Evolutionary conservation across 139 green algal genomes (phyloP).

Genomic region (Closterium sp.): DNA sequence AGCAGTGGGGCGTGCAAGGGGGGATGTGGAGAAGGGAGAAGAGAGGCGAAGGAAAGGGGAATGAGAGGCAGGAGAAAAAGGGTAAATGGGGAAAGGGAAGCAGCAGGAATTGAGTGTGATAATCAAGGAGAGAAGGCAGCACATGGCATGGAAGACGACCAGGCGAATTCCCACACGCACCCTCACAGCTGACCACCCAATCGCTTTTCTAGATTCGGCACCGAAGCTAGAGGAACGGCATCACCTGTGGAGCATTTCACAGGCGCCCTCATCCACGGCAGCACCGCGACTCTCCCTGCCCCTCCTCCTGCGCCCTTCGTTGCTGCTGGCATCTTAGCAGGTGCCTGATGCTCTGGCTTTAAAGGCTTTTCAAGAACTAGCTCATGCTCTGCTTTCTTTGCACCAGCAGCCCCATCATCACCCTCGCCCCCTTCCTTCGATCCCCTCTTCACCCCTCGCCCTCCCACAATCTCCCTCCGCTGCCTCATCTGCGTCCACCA

Average conservation of each 20-base stretch:
- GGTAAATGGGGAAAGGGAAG: neutral
- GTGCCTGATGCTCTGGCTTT: neutral
- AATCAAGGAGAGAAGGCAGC: neutral
- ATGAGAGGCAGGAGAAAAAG: neutral
- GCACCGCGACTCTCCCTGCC: constrained; percentile 9
- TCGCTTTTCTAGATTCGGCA: constrained; percentile 31
- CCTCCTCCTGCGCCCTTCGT: neutral
- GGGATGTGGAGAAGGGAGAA: neutral
- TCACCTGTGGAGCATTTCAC: constrained; percentile 23
- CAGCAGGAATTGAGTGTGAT: neutral
- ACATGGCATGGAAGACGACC: neutral
- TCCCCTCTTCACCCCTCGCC: neutral
- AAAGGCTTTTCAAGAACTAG: no score
- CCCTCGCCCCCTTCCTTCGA: neutral
- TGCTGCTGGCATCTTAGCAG: neutral
- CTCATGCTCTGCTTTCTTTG: neutral
- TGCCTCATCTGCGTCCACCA: neutral
- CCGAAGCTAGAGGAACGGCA: neutral
- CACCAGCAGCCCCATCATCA: neutral
- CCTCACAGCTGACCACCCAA: neutral
- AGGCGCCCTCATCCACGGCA: constrained; percentile 46
- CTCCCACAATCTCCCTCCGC: constrained; percentile 3
- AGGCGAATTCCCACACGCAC: neutral
- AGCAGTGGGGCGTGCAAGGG: neutral
- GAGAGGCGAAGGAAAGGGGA: constrained; percentile 18